Evolutionary conservation across 768 basidiomycete species (phyloP).

Genomic region (Lactifluus hygrophoroides): DNA sequence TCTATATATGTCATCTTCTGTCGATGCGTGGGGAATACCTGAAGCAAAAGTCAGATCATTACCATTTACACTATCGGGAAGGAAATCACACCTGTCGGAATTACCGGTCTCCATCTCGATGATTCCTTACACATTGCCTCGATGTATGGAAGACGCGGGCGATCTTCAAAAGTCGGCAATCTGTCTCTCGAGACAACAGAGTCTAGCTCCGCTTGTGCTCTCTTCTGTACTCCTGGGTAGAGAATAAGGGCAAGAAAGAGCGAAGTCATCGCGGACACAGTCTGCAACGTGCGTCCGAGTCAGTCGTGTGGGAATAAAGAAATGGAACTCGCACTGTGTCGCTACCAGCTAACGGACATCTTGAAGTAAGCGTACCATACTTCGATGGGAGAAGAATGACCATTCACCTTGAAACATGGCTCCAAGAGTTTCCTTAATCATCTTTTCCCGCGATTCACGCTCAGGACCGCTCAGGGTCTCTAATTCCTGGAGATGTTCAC

Average conservation of each 20-base stretch:
- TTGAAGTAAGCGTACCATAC: neutral
- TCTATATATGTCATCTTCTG: neutral
- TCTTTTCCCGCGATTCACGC: neutral
- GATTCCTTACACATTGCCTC: constrained; percentile 44
- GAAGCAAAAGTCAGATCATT: no score
- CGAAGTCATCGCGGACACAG: constrained; percentile 23
- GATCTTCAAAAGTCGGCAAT: constrained; percentile 41
- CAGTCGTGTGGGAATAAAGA: no score
- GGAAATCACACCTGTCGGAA: constrained; percentile 37
- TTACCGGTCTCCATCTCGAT: constrained; percentile 44
- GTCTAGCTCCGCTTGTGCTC: constrained; percentile 58
- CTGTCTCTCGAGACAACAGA: constrained; percentile 38
- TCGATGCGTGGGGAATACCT: neutral
- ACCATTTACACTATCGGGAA: neutral
- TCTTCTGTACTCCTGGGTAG: constrained; percentile 24
- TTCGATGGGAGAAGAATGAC: neutral
- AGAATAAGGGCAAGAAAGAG: constrained; percentile 23
- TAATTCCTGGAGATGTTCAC: constrained; percentile 1
- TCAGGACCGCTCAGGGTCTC: neutral
- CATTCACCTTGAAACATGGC: neutral
- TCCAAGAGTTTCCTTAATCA: neutral
- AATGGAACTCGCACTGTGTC: neutral
- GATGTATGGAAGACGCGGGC: constrained; percentile 42
- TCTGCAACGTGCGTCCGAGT: constrained; percentile 1
- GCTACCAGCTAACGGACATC: neutral